These are phyloP conservation scores for Primulina eburnea DNA, from an alignment of 257 asterid species.

Conservation along the genomic window DNA sequence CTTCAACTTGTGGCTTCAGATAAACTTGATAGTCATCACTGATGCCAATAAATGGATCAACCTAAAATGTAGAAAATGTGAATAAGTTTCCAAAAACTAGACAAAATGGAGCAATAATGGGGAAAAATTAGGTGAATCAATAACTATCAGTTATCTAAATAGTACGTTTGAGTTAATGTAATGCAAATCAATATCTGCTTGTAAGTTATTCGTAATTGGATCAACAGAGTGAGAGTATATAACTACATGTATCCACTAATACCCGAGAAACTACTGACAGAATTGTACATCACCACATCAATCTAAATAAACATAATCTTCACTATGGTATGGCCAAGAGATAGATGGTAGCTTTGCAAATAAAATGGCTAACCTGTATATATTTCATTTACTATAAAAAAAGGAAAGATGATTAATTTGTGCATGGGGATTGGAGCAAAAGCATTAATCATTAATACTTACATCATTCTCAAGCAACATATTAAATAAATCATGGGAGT, in stretches of 20 bases:
- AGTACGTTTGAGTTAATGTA: neutral
- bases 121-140: conserved; percentile 6
- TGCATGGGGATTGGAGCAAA: conserved; percentile 9
- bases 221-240: neutral
- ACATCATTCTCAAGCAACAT: conserved; percentile 56
- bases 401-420: neutral
- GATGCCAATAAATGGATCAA: conserved; percentile 83
- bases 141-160: conserved; percentile 1
- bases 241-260: neutral
- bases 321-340: neutral
- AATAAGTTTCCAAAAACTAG: conserved; percentile 6
- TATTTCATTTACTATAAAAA: neutral
- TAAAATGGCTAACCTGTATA: neutral
- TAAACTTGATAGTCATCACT: conserved; percentile 75
- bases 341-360: neutral
- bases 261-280: neutral
- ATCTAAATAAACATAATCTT: neutral
- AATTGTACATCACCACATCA: neutral
- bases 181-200: neutral
- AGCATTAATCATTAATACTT: conserved; percentile 36
- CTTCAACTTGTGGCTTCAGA: conserved; percentile 56
- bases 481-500: conserved; percentile 48
- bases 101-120: neutral
- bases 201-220: neutral
- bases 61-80: conserved; percentile 36